Conservation (phyloP, 129 eudicot species). For the Artemisia tridentata region DNA sequence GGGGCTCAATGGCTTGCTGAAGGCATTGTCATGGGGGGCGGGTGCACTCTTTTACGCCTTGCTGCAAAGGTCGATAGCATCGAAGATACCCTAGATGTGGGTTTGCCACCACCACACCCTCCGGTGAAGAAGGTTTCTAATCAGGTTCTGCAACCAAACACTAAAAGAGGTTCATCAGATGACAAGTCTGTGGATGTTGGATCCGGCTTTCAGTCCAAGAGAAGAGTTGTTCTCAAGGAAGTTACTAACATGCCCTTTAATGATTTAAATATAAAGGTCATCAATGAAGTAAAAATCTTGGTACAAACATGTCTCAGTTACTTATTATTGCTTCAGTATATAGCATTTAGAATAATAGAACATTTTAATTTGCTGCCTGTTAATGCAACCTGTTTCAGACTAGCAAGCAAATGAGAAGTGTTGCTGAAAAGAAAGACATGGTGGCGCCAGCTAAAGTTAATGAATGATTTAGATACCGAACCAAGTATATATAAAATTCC, state of each 20-base stretch:
- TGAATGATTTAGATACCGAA: slow-evolving; percentile 14
- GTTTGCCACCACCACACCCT: slow-evolving; percentile 53
- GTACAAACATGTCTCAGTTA: slow-evolving; percentile 15
- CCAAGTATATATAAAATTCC: slow-evolving; percentile 24
- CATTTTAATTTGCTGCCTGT: slow-evolving; percentile 10
- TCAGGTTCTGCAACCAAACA: slow-evolving; percentile 32
- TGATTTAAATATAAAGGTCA: slow-evolving; percentile 33
- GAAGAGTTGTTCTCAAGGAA: slow-evolving; percentile 76
- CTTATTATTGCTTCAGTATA: background rate
- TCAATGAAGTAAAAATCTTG: slow-evolving; percentile 37
- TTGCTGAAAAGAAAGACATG: slow-evolving; percentile 37
- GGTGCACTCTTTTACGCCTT: too few relatives aligned
- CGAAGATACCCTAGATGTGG: slow-evolving; percentile 36
- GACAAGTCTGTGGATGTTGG: slow-evolving; percentile 30
- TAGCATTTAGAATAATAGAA: background rate
- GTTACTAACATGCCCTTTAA: slow-evolving; percentile 52
- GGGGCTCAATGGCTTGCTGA: too few relatives aligned
- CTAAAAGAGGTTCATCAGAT: slow-evolving; percentile 61
- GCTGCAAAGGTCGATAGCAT: slow-evolving; percentile 44
- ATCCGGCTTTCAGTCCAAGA: slow-evolving; percentile 51
- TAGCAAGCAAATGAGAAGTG: slow-evolving; percentile 39
- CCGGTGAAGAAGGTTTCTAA: slow-evolving; percentile 32
- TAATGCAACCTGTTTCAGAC: slow-evolving; percentile 38
- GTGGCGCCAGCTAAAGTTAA: slow-evolving; percentile 32
- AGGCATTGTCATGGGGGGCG: too few relatives aligned